phyloP scores from a whole-genome alignment of 345 rosid species.

The Anastatica hierochuntica region DNA sequence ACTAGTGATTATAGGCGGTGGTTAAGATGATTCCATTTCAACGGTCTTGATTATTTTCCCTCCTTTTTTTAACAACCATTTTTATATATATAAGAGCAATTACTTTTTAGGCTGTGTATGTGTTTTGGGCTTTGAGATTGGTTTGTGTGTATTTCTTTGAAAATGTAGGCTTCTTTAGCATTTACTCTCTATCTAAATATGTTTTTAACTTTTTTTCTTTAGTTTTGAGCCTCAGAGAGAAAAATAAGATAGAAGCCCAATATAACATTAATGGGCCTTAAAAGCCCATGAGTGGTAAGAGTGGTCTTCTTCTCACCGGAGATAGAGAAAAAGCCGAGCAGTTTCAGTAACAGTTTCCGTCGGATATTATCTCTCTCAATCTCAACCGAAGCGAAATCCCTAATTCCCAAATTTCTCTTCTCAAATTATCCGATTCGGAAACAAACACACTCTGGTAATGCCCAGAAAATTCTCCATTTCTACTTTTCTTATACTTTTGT shows the following conservation, averaged over 20 bases:
- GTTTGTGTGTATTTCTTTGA: not conserved
- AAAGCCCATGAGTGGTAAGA: not conserved
- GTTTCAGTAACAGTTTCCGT: slow-evolving; percentile 8
- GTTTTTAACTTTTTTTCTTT: not conserved
- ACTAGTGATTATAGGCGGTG: slow-evolving; percentile 52
- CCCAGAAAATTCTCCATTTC: slow-evolving; percentile 24
- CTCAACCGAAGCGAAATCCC: slow-evolving; percentile 25
- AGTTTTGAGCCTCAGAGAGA: not conserved
- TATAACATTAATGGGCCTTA: too few species aligned
- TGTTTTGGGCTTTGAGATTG: slow-evolving; percentile 10
- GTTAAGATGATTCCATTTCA: slow-evolving; percentile 42
- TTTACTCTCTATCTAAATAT: not conserved
- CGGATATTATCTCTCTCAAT: slow-evolving; percentile 3
- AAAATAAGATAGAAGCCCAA: too few species aligned
- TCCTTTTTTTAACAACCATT: not conserved
- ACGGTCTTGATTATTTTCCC: too few species aligned
- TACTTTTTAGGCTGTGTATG: slow-evolving; percentile 6
- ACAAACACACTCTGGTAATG: slow-evolving; percentile 32
- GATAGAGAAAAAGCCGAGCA: slow-evolving; percentile 17
- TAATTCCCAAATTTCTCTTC: slow-evolving; percentile 4
- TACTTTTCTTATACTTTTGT: slow-evolving; percentile 26
- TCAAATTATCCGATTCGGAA: slow-evolving; percentile 11
- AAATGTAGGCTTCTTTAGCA: not conserved
- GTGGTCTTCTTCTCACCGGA: slow-evolving; percentile 5
- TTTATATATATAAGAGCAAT: not conserved